These are phyloP conservation scores for Ceriops zippeliana DNA, from an alignment of 345 rosid genomes.

Conservation along the genomic window DNA sequence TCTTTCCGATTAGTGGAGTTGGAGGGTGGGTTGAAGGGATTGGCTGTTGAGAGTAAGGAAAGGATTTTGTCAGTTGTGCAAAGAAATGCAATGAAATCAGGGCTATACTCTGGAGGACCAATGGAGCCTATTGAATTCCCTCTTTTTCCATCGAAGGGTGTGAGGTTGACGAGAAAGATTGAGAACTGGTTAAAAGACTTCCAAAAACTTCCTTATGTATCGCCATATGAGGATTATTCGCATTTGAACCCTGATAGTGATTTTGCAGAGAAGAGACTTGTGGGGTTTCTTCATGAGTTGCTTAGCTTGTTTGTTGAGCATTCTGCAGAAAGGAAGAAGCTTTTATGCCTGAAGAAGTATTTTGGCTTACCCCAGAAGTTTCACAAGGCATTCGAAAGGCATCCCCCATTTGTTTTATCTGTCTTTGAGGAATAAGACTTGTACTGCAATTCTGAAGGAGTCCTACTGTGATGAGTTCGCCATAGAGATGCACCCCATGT, in stretches of 20 bases:
- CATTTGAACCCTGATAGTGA: conserved; percentile 63
- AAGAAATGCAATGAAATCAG: conserved; percentile 52
- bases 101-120: conserved; percentile 32
- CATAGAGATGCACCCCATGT: conserved; percentile 60
- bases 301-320: conserved; percentile 80
- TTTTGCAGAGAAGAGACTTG: conserved; percentile 78
- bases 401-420: conserved; percentile 76
- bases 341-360: conserved; percentile 65
- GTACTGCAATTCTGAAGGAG: conserved; percentile 80
- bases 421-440: conserved; percentile 64
- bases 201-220: conserved; percentile 61
- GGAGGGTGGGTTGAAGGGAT: conserved; percentile 70
- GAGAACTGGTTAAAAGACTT: conserved; percentile 66
- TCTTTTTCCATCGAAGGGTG: conserved; percentile 71
- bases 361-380: conserved; percentile 56
- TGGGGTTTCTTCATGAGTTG: conserved; percentile 80
- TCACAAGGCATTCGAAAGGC: conserved; percentile 90
- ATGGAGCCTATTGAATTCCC: conserved; percentile 60
- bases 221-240: conserved; percentile 33
- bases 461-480: conserved; percentile 46
- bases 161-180: conserved; percentile 67
- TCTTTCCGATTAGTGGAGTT: conserved; percentile 61
- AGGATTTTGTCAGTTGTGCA: conserved; percentile 54
- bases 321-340: conserved; percentile 71
- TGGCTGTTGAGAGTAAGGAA: conserved; percentile 38